Evolutionary conservation across 257 asterid species (phyloP), one percentile per base, ranked within the genome.

Genomic region (Capsicum pubescens): DNA sequence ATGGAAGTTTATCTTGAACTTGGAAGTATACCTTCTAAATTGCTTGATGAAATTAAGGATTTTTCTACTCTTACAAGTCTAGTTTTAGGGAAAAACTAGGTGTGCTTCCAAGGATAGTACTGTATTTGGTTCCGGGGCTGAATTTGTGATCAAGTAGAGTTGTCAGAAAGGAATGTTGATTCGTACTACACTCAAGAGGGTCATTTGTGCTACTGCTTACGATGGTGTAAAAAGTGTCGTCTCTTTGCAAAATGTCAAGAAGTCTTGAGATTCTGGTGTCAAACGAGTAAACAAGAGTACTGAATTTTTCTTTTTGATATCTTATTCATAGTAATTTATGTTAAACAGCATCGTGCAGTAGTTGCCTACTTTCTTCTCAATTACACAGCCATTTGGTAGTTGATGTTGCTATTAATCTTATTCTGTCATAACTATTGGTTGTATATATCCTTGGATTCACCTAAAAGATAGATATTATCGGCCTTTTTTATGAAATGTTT

Each of bases 31-130:
- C 74, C 50, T 67, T 67, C 74, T 67, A 35, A 67, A 32, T 66
- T 68, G 36, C 52, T 70, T 70, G 79, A 70, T 70, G 79, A 56
- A 44, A 44, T 46, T 44, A 44, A 44, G 58, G 79, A 71, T 44
- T 17, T 71, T 71, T 44, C 10, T 16, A 44, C 57, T 12, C 79
- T 26, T 44, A 44, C 79, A 71, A 71, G 56, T 71, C 35, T 6
- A 71, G 57, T 44, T 71, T 13, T n/a, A 71, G 9, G 58, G 79
- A 44, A 71, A 69, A n/a, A n/a, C 11, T 17, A n/a, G 79, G 35
- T 17, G 36, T 44, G 79, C 79, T 71, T 46, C 58, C 4, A 46
- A 6, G 15, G 39, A 6, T 44, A 44, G 39, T 71, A 9, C 32
- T 48, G 54, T 42, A 42, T 70, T 8, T 70, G 44, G 32, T 71